phyloP scores from a whole-genome alignment of 805 yeast species.

The Isabelozyma rhagii region DNA sequence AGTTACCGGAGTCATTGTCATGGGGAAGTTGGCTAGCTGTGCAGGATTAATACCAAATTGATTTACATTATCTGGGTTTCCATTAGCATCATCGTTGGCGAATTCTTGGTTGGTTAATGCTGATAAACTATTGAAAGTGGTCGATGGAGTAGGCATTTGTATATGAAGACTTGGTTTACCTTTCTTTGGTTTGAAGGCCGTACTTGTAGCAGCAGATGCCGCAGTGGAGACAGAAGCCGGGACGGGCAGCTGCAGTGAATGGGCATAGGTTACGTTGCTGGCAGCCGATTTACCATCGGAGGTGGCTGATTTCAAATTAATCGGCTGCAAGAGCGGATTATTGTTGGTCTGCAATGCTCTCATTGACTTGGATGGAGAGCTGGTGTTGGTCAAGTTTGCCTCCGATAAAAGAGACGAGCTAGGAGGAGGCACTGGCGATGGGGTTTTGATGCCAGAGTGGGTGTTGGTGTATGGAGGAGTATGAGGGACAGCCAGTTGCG shows the following conservation, averaged over 20 bases:
- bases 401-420: constrained; percentile 12
- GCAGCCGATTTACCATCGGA: not conserved
- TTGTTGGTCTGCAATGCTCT: constrained; percentile 45
- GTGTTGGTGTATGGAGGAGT: constrained; percentile 44
- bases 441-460: constrained; percentile 24
- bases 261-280: not conserved
- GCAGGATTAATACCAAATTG: constrained; percentile 66
- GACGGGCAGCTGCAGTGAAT: not conserved
- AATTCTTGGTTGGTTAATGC: constrained; percentile 33
- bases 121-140: constrained; percentile 28
- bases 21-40: constrained; percentile 46
- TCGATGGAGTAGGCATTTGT: constrained; percentile 74
- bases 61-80: constrained; percentile 45
- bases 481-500: constrained; percentile 13
- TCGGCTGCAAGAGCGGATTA: constrained; percentile 53
- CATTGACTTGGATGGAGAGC: constrained; percentile 44
- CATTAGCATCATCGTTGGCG: constrained; percentile 12
- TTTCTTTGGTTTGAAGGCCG: constrained; percentile 27
- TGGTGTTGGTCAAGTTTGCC: constrained; percentile 12
- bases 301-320: constrained; percentile 39
- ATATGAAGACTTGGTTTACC: constrained; percentile 57
- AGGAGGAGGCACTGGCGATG: constrained; percentile 34
- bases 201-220: not conserved
- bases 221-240: constrained; percentile 1
- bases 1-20: constrained; percentile 79